Conservation (phyloP, 106 monocot species). For the Acorus gramineus region DNA sequence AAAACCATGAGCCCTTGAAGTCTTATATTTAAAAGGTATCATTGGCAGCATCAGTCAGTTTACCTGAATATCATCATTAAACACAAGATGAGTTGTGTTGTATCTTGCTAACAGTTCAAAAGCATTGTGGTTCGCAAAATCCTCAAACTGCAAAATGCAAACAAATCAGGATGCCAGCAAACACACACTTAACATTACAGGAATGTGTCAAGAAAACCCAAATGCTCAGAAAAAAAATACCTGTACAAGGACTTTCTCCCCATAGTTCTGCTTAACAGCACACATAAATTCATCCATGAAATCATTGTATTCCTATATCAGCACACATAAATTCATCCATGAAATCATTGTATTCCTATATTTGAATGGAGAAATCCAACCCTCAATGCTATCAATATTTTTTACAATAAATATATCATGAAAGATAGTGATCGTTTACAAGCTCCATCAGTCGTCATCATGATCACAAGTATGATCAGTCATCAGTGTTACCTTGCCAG, state of each 20-base stretch:
- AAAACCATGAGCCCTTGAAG: no score
- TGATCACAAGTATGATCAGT: no score
- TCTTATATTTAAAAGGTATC: no score
- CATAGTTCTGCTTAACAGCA: constrained; percentile 89
- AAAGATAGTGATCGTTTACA: no score
- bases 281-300: constrained; percentile 80
- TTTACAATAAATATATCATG: no score
- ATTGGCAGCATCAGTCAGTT: no score
- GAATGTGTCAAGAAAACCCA: not conserved
- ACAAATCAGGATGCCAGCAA: not conserved
- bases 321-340: constrained; percentile 85
- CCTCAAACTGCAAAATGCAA: constrained; percentile 60
- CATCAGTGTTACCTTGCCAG: constrained; percentile 42
- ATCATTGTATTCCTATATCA: no score
- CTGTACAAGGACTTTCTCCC: constrained; percentile 83
- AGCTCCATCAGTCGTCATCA: no score
- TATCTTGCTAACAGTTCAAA: constrained; percentile 80
- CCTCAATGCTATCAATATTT: not conserved
- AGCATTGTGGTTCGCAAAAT: constrained; percentile 95
- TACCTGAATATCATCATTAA: constrained; percentile 98
- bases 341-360: constrained; percentile 75
- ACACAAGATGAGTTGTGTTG: constrained; percentile 71
- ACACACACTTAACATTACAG: not conserved
- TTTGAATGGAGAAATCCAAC: not conserved
- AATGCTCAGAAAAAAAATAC: constrained; percentile 9